These are phyloP conservation scores for Monilinia fructigena DNA, from an alignment of 2,329 filamentous ascomycete genomes.

Conservation along the genomic window DNA sequence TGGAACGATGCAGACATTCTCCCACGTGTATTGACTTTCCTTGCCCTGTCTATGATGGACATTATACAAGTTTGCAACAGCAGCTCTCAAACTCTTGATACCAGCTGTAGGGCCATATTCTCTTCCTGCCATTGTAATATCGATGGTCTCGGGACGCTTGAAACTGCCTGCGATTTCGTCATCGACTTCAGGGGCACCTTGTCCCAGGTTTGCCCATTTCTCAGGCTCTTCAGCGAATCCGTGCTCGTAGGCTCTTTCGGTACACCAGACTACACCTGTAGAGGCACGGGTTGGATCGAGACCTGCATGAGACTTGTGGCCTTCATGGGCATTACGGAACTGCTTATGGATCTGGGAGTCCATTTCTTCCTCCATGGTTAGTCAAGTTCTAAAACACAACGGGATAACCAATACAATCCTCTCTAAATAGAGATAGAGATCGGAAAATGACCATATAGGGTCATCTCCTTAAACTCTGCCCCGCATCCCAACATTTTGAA, in stretches of 20 bases:
- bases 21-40: conserved; percentile 88
- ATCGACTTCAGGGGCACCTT: conserved; percentile 91
- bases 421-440: neutral
- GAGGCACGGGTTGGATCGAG: conserved; percentile 84
- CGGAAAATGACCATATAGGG: neutral
- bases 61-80: conserved; percentile 91
- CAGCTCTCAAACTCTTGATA: conserved; percentile 85
- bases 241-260: conserved; percentile 82
- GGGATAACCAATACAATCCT: neutral
- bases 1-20: conserved; percentile 95
- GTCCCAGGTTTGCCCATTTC: conserved; percentile 88
- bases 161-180: conserved; percentile 91
- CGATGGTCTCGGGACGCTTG: conserved; percentile 72
- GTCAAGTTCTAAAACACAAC: neutral
- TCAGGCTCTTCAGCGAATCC: conserved; percentile 81
- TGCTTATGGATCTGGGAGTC: conserved; percentile 82
- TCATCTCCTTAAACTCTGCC: neutral
- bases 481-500: neutral
- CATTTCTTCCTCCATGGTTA: conserved; percentile 57
- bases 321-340: conserved; percentile 86
- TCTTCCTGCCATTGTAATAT: conserved; percentile 73
- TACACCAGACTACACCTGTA: conserved; percentile 93
- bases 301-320: conserved; percentile 85
- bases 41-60: conserved; percentile 86
- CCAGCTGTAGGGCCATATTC: conserved; percentile 94